Conservation (phyloP, 768 basidiomycete species). For the Cubamyces sp. region DNA sequence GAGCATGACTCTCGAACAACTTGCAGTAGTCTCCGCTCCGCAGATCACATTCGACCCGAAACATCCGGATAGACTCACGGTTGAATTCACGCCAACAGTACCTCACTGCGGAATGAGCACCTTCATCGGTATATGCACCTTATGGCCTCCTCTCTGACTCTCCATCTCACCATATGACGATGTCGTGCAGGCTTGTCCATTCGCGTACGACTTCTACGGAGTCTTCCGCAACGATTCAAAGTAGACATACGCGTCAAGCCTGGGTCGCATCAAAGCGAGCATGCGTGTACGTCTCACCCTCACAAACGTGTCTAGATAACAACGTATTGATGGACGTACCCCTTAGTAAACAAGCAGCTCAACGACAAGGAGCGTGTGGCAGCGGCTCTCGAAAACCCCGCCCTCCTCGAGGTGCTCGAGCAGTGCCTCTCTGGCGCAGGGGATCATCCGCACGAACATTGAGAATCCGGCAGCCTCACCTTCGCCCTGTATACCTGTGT, state of each 20-base stretch:
- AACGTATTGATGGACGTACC: neutral
- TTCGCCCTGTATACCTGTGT: neutral
- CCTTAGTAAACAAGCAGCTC: slow-evolving; percentile 92
- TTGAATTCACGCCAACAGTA: slow-evolving; percentile 97
- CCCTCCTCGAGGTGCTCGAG: slow-evolving; percentile 86
- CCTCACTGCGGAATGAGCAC: slow-evolving; percentile 99
- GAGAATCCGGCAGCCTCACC: neutral
- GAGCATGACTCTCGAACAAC: slow-evolving; percentile 86
- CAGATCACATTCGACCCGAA: slow-evolving; percentile 65
- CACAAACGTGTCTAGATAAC: neutral
- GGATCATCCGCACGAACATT: slow-evolving; percentile 7
- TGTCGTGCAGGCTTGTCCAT: slow-evolving; percentile 80
- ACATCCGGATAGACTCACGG: slow-evolving; percentile 65
- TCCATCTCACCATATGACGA: neutral
- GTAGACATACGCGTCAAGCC: slow-evolving; percentile 92
- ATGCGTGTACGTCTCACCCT: slow-evolving; percentile 61
- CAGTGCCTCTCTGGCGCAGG: slow-evolving; percentile 54
- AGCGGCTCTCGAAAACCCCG: slow-evolving; percentile 92
- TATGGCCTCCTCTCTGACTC: neutral
- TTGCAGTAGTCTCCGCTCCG: slow-evolving; percentile 90
- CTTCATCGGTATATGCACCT: slow-evolving; percentile 72
- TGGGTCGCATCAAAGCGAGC: slow-evolving; percentile 95
- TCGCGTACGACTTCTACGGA: slow-evolving; percentile 85
- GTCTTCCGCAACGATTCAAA: slow-evolving; percentile 91
- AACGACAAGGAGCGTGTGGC: slow-evolving; percentile 99